Percentiles rank a stretch among this genome's conserved stretches.
These are phyloP conservation scores for Phytopythium delawarense DNA, from an alignment of 352 stramenopile species.

Conservation along the genomic window DNA sequence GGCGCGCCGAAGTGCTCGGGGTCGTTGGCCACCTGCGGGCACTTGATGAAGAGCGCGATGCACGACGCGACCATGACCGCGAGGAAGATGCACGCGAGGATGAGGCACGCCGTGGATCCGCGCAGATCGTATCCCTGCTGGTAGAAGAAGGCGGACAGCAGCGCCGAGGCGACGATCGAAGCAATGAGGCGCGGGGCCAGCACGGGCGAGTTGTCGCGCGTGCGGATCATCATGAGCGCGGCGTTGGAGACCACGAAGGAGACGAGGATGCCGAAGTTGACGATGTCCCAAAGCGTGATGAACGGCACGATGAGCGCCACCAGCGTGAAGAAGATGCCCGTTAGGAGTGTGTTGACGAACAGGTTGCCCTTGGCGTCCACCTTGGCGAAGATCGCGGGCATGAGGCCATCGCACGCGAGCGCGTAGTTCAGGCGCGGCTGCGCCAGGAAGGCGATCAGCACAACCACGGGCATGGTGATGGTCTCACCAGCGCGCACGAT, in stretches of 20 bases:
- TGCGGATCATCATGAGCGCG: conserved; percentile 73
- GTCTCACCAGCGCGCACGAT: conserved; percentile 59
- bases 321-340: conserved; percentile 60
- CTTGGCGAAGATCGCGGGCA: conserved; percentile 65
- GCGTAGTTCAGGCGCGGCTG: conserved; percentile 93
- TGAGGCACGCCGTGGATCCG: conserved; percentile 24
- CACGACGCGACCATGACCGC: conserved; percentile 26
- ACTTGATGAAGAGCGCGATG: conserved; percentile 31
- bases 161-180: conserved; percentile 32
- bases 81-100: conserved; percentile 44
- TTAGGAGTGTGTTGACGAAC: conserved; percentile 58
- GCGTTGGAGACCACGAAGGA: conserved; percentile 86
- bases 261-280: conserved; percentile 86
- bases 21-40: conserved; percentile 26
- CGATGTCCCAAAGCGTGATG: conserved; percentile 79
- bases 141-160: conserved; percentile 56
- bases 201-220: conserved; percentile 43
- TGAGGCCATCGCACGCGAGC: conserved; percentile 90
- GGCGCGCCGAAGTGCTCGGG: conserved; percentile 35
- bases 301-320: conserved; percentile 79
- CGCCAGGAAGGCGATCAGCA: conserved; percentile 92
- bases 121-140: conserved; percentile 63
- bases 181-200: conserved; percentile 38
- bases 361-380: conserved; percentile 34
- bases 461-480: conserved; percentile 92